Base-by-base conservation (phyloP, 2,329 filamentous ascomycete genomes). In the Rhytidhysteron rufulum region DNA sequence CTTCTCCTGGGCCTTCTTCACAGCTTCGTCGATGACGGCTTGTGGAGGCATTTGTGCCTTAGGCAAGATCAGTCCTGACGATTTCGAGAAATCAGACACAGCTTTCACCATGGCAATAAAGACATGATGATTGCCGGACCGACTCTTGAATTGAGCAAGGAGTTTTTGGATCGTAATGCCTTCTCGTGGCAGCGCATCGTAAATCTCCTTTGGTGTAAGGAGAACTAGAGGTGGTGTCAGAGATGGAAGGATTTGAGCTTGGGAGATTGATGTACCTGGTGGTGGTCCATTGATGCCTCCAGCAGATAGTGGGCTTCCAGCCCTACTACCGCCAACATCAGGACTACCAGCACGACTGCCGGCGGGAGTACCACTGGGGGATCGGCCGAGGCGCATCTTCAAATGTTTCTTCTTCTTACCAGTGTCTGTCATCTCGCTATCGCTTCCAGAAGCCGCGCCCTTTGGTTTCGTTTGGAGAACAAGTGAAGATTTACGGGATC, bases 381-480 rank as follows among this genome's bases (percentile, higher is more conserved):
- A 79, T 15, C 70, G 72, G 20, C 70, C 64, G 17, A 69, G 61
- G 13, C 62, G 67, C 36, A 66, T 69, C 16, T 72, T 67, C 38
- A 71, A 65, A 42, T 71, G 68, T 62, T 77, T 78, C 61, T 75
- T 80, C 60, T 73, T 76, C 38, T 67, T 68, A 54, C 84, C 81
- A 25, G 80, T 82, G 27, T 75, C 83, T 2, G 83, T 87, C 29
- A 74, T 82, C 58, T 88, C 85, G 17, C 81, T 85, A 49, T 89
- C 86, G 50, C 84, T 88, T 39, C 78, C 78, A 34, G 82, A 82
- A 27, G 78, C 80, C 34, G 75, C 76, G 35, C 67, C 73, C 13
- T 41, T 30, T 4, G 37, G n/a, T 11, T 29, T 25, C 4, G 13
- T 50, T 48, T 34, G 45, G 34, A 35, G 33, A 34, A 44, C 44